A percentile compares a stretch with the other conserved stretches of the same genome.
phyloP scores from a whole-genome alignment of 192 early-diverging fungal genomes.

The Entomortierella parvispora region DNA sequence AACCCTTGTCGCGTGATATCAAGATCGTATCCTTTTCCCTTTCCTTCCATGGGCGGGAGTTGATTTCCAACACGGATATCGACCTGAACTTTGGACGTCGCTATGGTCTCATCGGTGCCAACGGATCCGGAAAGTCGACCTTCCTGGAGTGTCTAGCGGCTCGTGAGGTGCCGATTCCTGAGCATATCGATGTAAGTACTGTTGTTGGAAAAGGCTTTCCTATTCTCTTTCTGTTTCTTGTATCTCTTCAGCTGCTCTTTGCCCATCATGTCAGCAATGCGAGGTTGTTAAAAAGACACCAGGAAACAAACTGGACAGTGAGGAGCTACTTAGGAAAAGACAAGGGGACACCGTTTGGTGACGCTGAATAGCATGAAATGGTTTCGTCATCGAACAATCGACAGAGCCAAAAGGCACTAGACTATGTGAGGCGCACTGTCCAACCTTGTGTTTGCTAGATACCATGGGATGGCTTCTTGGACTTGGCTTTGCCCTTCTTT shows the following conservation, averaged over 20 bases:
- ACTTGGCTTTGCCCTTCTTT: too few relatives aligned
- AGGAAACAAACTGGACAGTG: background rate
- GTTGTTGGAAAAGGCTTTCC: too few relatives aligned
- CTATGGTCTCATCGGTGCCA: slow-evolving; percentile 95
- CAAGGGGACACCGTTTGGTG: too few relatives aligned
- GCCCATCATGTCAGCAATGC: background rate
- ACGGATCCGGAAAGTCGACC: slow-evolving; percentile 97
- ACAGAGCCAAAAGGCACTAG: too few relatives aligned
- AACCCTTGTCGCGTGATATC: slow-evolving; percentile 90
- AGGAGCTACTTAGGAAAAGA: too few relatives aligned
- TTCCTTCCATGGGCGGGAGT: slow-evolving; percentile 92
- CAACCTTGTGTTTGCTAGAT: too few relatives aligned
- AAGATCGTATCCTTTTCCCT: slow-evolving; percentile 97
- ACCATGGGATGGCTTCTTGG: too few relatives aligned
- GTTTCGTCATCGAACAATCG: too few relatives aligned
- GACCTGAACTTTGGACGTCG: slow-evolving; percentile 99
- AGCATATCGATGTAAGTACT: slow-evolving; percentile 88
- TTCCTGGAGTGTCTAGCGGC: slow-evolving; percentile 93
- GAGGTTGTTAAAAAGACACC: too few relatives aligned
- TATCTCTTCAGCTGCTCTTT: background rate
- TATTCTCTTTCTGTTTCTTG: background rate
- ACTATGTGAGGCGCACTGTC: too few relatives aligned
- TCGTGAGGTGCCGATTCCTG: slow-evolving; percentile 96
- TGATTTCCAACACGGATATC: slow-evolving; percentile 93
- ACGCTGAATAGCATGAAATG: too few relatives aligned